A percentile compares a stretch with the other conserved stretches of the same genome.
Evolutionary conservation across 352 stramenopile species (phyloP).

Genomic region (Phytopythium mirpurense): DNA sequence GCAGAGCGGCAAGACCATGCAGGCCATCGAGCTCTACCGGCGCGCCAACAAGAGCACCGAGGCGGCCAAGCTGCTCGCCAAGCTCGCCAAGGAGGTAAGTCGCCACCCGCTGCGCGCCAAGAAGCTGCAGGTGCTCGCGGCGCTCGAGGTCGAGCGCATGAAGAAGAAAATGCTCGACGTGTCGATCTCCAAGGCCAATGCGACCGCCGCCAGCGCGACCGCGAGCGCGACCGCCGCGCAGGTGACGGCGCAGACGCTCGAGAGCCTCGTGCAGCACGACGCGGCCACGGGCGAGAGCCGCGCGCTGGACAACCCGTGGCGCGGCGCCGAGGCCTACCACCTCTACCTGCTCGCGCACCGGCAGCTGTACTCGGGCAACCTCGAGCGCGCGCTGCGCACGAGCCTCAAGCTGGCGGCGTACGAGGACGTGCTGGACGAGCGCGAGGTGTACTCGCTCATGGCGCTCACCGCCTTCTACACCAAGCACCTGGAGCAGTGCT

Average conservation of each 20-base stretch:
- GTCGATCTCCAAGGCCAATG: constrained; percentile 62
- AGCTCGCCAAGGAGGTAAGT: constrained; percentile 77
- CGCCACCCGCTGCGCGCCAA: constrained; percentile 88
- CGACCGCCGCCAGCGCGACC: constrained; percentile 5
- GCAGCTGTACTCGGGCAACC: constrained; percentile 85
- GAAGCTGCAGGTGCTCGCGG: constrained; percentile 92
- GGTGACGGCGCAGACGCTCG: constrained; percentile 87
- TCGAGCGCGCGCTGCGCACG: constrained; percentile 83
- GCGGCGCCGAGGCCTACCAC: constrained; percentile 92
- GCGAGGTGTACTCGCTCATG: constrained; percentile 93
- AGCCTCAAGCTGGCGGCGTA: constrained; percentile 85
- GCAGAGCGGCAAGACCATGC: constrained; percentile 79
- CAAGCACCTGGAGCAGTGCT: constrained; percentile 89
- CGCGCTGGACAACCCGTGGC: constrained; percentile 91
- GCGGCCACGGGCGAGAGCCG: constrained; percentile 73
- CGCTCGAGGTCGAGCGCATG: constrained; percentile 92
- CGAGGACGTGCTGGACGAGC: constrained; percentile 90
- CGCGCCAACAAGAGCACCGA: constrained; percentile 91
- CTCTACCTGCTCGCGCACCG: constrained; percentile 91
- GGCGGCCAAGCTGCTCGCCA: constrained; percentile 86
- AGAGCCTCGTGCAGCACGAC: constrained; percentile 89
- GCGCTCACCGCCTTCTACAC: constrained; percentile 90
- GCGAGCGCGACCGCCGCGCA: constrained; percentile 47
- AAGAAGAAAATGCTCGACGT: constrained; percentile 87
- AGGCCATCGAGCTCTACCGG: constrained; percentile 91